A percentile compares a stretch with the other conserved stretches of the same genome.
Evolutionary conservation across 1,284 basidiomycete species (phyloP).

Genomic region (Thecaphora thlaspeos): DNA sequence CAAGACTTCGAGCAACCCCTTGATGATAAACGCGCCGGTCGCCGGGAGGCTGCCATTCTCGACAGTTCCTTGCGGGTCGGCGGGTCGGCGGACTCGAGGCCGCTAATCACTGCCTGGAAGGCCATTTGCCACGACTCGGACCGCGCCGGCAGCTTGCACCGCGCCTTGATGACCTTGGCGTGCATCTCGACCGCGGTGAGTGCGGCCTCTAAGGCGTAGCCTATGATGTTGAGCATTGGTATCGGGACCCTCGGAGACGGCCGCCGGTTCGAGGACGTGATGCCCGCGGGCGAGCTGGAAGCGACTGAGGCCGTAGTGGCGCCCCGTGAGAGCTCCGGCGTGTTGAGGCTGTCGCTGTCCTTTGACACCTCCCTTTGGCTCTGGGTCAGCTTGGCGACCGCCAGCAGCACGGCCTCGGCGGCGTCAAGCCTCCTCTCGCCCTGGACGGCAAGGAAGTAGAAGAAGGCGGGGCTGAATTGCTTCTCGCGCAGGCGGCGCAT

Average conservation of each 20-base stretch:
- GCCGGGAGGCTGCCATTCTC: constrained; percentile 27
- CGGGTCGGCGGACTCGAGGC: constrained; percentile 8
- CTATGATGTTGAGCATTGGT: constrained; percentile 18
- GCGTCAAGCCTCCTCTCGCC: too few relatives aligned
- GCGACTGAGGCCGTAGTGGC: too few relatives aligned
- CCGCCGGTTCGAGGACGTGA: too few relatives aligned
- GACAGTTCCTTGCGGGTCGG: constrained; percentile 11
- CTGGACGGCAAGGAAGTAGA: too few relatives aligned
- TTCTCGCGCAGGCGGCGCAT: too few relatives aligned
- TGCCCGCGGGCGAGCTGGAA: too few relatives aligned
- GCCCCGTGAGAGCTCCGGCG: too few relatives aligned
- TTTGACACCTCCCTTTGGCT: too few relatives aligned
- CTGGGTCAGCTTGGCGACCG: too few relatives aligned
- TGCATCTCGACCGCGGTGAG: constrained; percentile 34
- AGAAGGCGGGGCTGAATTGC: too few relatives aligned
- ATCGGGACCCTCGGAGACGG: background rate
- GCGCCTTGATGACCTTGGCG: constrained; percentile 27
- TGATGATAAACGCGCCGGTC: constrained; percentile 24
- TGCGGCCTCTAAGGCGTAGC: constrained; percentile 25
- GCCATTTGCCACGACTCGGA: constrained; percentile 27
- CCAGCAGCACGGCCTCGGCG: too few relatives aligned
- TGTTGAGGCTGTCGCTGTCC: too few relatives aligned
- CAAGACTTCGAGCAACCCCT: constrained; percentile 29
- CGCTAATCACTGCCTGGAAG: constrained; percentile 12
- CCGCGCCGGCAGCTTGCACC: constrained; percentile 24